phyloP scores from a whole-genome alignment of 108 stramenopile genomes.

The Cylindrotheca closterium region DNA sequence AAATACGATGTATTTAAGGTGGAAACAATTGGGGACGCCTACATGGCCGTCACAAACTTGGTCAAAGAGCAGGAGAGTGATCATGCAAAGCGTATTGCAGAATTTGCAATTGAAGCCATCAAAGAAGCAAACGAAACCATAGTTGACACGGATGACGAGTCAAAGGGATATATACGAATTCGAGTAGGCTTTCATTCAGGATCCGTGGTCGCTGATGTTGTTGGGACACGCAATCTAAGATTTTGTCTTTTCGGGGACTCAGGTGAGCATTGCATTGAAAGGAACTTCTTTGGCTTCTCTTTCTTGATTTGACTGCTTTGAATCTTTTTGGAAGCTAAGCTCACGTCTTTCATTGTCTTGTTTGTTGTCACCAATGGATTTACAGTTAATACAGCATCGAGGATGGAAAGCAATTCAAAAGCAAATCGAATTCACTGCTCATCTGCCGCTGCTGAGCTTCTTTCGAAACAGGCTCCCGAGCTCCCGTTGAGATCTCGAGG shows the following conservation, averaged over 20 bases:
- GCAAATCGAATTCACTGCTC: conserved; percentile 49
- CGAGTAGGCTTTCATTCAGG: conserved; percentile 63
- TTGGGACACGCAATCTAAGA: conserved; percentile 41
- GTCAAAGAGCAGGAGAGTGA: conserved; percentile 43
- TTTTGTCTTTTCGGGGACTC: conserved; percentile 55
- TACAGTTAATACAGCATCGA: conserved; percentile 47
- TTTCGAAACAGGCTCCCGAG: conserved; percentile 31
- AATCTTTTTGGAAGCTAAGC: conserved; percentile 18
- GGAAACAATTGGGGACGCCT: conserved; percentile 61
- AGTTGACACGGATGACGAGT: conserved; percentile 36
- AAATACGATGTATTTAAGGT: conserved; percentile 43
- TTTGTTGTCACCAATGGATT: no score
- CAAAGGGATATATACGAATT: conserved; percentile 31
- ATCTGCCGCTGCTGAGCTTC: conserved; percentile 25
- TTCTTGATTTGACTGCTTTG: not conserved
- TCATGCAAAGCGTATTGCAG: conserved; percentile 65
- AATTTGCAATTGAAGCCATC: conserved; percentile 63
- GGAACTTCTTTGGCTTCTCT: no score
- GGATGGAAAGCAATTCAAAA: conserved; percentile 51
- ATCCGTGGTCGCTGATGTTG: conserved; percentile 48
- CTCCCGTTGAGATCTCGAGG: conserved; percentile 30
- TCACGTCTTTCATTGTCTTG: conserved; percentile 38
- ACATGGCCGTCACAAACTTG: conserved; percentile 54
- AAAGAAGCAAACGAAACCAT: conserved; percentile 34
- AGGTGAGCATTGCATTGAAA: not conserved